Evolutionary conservation across 1,139 yeast species (phyloP), one percentile per base, ranked within the genome.

Genomic region (Blastobotrys arbuscula): DNA sequence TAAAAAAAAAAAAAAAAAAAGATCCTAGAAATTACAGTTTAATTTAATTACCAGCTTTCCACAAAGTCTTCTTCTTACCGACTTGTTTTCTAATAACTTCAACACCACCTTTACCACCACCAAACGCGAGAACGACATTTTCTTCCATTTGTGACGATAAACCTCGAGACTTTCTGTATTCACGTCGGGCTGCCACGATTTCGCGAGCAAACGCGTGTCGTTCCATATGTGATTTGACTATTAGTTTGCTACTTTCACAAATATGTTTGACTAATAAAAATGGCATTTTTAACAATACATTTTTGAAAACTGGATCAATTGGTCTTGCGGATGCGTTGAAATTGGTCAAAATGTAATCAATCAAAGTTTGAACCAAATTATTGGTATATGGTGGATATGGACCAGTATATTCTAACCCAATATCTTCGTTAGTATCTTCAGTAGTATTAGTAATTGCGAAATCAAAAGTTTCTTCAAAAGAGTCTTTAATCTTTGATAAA

Each of bases 351-450:
- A 65, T 43, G 44, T 47, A 64, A 42, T 58, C 58, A 13, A 63
- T 54, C 35, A 64, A 46, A 6, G 44, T 45, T 2, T 56, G 36
- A 23, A 64, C 53, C 36, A 66, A 57, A 10, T 53, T 45, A 42
- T 54, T 50, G 38, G 69, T 65, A 55, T 54, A 59, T n/a, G 62
- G 58, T n/a, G 69, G 67, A 46, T 65, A 65, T 2, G 69, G 69
- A 2, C 69, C 69, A 13, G 55, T 54, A 45, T 54, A 56, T 31
- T 51, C 47, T 23, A 58, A 31, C 19, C 52, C 55, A 28, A 59
- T 47, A 26, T 57, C 58, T 10, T 59, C 61, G 12, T 5, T 34
- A 20, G 8, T 20, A n/a, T 39, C 19, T 8, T 4, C n/a, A 3
- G 21, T 37, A n/a, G 24, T 37, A 4, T 5, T 13, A 6, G 37